phyloP scores from a whole-genome alignment of 306 rosid genomes.

The Ziziphus jujuba region DNA sequence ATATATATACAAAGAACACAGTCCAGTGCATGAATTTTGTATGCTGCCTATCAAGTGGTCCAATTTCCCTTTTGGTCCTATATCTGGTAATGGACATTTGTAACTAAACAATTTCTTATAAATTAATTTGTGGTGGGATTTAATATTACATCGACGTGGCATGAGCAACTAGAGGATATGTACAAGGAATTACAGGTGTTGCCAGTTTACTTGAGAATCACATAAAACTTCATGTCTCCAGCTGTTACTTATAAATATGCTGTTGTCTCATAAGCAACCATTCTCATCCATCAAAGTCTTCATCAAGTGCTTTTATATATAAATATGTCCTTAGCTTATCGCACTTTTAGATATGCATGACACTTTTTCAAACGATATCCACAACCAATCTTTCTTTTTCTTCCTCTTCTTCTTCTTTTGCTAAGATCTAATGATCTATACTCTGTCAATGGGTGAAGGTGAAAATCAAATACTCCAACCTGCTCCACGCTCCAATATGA shows the following conservation, averaged over 20 bases:
- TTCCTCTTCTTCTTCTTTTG: constrained; percentile 20
- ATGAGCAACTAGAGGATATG: no score
- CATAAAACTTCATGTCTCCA: constrained; percentile 1
- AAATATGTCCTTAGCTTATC: background rate
- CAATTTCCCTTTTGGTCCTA: background rate
- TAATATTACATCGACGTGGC: no score
- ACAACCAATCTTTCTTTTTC: constrained; percentile 14
- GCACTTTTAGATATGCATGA: background rate
- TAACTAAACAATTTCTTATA: no score
- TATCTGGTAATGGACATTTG: no score
- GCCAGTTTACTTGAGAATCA: background rate
- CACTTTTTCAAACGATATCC: constrained; percentile 2
- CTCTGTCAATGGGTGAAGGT: constrained; percentile 22
- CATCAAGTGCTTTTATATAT: background rate
- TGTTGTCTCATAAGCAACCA: constrained; percentile 5
- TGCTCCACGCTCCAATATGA: constrained; percentile 7
- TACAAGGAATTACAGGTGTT: background rate
- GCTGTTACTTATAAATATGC: background rate
- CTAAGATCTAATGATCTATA: background rate
- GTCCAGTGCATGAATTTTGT: constrained; percentile 18
- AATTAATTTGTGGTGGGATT: no score
- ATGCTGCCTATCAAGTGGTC: constrained; percentile 3
- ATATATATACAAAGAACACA: background rate
- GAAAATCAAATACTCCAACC: constrained; percentile 15
- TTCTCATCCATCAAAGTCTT: constrained; percentile 22